phyloP scores from a whole-genome alignment of 257 asterid genomes.

The Plectranthus barbatus region DNA sequence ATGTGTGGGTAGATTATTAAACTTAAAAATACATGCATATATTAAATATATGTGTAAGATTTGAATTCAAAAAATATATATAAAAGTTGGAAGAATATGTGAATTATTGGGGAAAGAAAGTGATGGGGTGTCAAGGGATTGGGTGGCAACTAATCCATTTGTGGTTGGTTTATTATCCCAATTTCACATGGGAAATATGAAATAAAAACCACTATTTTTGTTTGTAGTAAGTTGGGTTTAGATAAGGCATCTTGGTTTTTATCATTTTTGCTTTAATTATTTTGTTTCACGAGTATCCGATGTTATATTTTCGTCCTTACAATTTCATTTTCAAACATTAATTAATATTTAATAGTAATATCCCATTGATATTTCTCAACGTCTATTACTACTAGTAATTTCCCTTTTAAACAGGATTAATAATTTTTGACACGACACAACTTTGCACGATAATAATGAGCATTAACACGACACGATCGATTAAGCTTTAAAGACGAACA shows the following conservation, averaged over 20 bases:
- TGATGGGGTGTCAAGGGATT: constrained; percentile 18
- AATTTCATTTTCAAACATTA: no score
- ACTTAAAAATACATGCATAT: no score
- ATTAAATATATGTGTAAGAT: not conserved
- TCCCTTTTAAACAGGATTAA: no score
- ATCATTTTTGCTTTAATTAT: not conserved
- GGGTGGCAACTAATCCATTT: constrained; percentile 24
- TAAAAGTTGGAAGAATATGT: constrained; percentile 1
- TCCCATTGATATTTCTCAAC: no score
- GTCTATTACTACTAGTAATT: no score
- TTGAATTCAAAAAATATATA: not conserved
- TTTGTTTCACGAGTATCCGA: constrained; percentile 7
- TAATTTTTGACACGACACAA: no score
- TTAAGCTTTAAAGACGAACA: no score
- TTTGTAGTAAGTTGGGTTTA: not conserved
- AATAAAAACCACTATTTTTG: not conserved
- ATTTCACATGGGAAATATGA: constrained; percentile 14
- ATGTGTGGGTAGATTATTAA: no score
- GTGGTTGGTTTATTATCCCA: constrained; percentile 1
- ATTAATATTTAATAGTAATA: no score
- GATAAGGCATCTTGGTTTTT: constrained; percentile 7
- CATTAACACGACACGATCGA: no score
- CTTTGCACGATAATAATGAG: no score
- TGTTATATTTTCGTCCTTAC: not conserved
- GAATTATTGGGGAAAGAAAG: not conserved